A percentile compares a stretch with the other conserved stretches of the same genome.
These are phyloP conservation scores for Fusarium ambrosium DNA, from an alignment of 2,329 filamentous ascomycete genomes.

Conservation along the genomic window DNA sequence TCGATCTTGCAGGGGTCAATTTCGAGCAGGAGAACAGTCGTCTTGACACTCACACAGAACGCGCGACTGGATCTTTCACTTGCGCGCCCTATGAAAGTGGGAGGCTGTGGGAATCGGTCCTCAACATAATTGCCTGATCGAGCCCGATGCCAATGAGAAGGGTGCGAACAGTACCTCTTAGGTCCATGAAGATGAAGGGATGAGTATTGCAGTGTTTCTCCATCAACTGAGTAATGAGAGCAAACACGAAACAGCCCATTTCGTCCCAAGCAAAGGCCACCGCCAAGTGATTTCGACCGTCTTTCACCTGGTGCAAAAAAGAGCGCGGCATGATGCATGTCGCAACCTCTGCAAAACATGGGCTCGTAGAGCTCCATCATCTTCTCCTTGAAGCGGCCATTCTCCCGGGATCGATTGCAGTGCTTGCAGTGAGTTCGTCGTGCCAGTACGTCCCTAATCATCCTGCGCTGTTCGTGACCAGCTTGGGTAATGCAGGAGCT, in stretches of 20 bases:
- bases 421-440: background rate
- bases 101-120: background rate
- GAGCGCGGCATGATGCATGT: background rate
- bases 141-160: background rate
- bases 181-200: too few species aligned
- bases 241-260: background rate
- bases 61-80: background rate
- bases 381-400: background rate
- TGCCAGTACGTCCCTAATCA: background rate
- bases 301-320: constrained; percentile 14
- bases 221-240: background rate
- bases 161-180: background rate
- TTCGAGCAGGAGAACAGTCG: background rate
- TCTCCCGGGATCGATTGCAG: background rate
- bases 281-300: background rate
- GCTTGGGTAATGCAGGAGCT: constrained; percentile 9
- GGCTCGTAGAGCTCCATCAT: constrained; percentile 16
- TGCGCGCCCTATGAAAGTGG: background rate
- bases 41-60: background rate
- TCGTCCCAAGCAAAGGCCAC: constrained; percentile 8
- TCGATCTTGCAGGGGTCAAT: background rate
- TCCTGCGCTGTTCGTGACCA: background rate
- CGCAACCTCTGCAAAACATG: constrained; percentile 4
- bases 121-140: background rate
- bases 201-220: too few species aligned